Evolutionary conservation across 2,329 filamentous ascomycete species (phyloP).

Genomic region (Colletotrichum costaricense): DNA sequence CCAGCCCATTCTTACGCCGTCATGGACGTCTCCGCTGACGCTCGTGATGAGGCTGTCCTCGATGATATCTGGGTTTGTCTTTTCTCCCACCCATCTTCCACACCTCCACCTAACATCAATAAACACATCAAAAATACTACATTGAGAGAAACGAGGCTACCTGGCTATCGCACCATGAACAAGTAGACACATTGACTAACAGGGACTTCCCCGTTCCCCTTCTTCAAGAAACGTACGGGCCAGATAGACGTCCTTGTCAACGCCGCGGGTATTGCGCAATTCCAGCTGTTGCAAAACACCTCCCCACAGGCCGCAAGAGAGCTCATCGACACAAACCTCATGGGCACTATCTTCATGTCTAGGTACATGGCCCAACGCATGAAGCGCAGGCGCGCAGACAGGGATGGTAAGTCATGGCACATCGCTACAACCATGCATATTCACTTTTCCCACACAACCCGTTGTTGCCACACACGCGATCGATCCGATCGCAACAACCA

Average conservation of each 20-base stretch:
- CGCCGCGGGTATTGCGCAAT: constrained; percentile 79
- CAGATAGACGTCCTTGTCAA: constrained; percentile 76
- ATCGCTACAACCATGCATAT: neutral
- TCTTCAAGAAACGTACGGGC: constrained; percentile 28
- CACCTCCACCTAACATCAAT: neutral
- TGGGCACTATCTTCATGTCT: constrained; percentile 72
- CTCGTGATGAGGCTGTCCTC: constrained; percentile 27
- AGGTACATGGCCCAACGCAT: constrained; percentile 61
- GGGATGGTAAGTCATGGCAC: constrained; percentile 39
- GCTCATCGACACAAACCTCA: constrained; percentile 78
- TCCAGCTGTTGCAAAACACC: constrained; percentile 70
- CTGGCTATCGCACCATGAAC: neutral
- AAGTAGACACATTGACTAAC: constrained; percentile 10
- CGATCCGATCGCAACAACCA: constrained; percentile 11
- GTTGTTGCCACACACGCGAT: constrained; percentile 4
- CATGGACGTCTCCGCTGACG: constrained; percentile 34
- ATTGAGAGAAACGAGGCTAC: neutral
- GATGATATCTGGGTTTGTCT: constrained; percentile 35
- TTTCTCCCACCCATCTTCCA: neutral
- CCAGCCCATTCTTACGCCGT: constrained; percentile 32
- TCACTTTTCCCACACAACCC: neutral
- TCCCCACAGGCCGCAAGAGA: constrained; percentile 60
- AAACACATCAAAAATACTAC: neutral
- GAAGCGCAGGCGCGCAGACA: constrained; percentile 46
- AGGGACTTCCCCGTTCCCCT: neutral